These are phyloP conservation scores for Geotrichum phurueaensis DNA, from an alignment of 1,139 yeast species.

Conservation along the genomic window DNA sequence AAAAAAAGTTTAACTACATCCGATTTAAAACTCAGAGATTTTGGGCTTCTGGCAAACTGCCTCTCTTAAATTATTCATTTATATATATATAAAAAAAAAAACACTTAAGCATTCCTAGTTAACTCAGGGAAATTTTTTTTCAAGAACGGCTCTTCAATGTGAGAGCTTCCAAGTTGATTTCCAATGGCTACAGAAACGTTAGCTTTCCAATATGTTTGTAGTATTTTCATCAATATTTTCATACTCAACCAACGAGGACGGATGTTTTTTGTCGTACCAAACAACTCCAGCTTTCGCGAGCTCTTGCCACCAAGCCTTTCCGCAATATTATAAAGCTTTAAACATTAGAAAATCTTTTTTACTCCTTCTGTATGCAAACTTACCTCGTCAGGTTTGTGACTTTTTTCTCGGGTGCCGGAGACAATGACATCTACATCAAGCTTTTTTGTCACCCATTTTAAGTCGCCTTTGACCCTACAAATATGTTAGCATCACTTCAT, in stretches of 20 bases:
- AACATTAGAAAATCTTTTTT: not conserved
- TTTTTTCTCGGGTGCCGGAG: conserved; percentile 79
- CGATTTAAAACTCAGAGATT: not conserved
- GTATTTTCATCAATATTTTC: conserved; percentile 5
- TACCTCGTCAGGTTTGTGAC: conserved; percentile 84
- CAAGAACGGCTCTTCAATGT: conserved; percentile 56
- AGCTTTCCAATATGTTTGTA: not conserved
- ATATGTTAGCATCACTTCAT: not conserved
- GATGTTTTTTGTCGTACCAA: conserved; percentile 79
- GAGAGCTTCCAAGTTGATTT: conserved; percentile 62
- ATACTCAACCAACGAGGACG: conserved; percentile 79
- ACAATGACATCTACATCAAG: conserved; percentile 74
- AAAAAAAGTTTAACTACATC: not conserved
- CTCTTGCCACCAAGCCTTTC: conserved; percentile 75
- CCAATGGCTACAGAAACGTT: conserved; percentile 50
- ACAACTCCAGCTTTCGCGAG: conserved; percentile 75
- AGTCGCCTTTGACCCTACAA: conserved; percentile 57
- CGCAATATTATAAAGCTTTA: conserved; percentile 58
- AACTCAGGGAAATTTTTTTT: conserved; percentile 21
- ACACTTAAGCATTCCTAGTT: not conserved
- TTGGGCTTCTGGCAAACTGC: not conserved
- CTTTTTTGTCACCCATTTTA: conserved; percentile 61
- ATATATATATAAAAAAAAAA: no score
- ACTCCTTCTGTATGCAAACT: conserved; percentile 7
- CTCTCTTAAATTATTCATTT: not conserved